A percentile compares a stretch with the other conserved stretches of the same genome.
Evolutionary conservation across 208 protist genomes (phyloP).

Genomic region (Leishmania turanica): DNA sequence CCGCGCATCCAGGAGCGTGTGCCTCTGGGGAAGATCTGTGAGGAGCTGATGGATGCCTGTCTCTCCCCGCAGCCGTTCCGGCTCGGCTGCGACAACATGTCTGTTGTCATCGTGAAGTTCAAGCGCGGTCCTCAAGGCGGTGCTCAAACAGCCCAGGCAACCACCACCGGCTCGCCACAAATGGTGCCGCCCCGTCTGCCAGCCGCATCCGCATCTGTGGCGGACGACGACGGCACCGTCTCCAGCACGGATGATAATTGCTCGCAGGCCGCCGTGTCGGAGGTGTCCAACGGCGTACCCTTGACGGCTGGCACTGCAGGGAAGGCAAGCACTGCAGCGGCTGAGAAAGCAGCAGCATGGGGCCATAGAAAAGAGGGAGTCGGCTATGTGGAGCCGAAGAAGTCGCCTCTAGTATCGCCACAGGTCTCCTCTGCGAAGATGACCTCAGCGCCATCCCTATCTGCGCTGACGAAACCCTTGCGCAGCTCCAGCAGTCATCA

Average conservation of each 20-base stretch:
- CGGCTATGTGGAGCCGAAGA: neutral
- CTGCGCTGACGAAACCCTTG: neutral
- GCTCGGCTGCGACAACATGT: slow-evolving; percentile 93
- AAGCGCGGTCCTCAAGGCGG: slow-evolving; percentile 46
- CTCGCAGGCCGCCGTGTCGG: neutral
- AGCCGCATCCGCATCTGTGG: neutral
- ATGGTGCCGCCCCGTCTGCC: neutral
- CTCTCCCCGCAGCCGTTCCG: slow-evolving; percentile 84
- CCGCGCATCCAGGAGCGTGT: slow-evolving; percentile 61
- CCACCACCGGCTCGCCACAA: neutral
- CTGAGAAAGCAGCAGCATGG: neutral
- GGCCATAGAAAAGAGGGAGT: neutral
- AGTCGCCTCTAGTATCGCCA: neutral
- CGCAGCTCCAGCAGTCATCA: neutral
- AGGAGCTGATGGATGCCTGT: slow-evolving; percentile 82
- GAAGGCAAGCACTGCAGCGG: neutral
- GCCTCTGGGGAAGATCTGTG: slow-evolving; percentile 57
- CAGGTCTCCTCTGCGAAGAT: neutral
- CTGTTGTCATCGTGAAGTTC: slow-evolving; percentile 89
- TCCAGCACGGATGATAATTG: neutral
- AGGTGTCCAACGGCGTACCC: neutral
- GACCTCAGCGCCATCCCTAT: neutral
- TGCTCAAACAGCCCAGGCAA: neutral
- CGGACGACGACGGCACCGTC: neutral
- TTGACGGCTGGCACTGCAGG: too few relatives aligned